Evolutionary conservation across 176 grass and related monocot genomes (phyloP), one percentile per base, ranked within the genome.

Genomic region (Oryza brachyantha): DNA sequence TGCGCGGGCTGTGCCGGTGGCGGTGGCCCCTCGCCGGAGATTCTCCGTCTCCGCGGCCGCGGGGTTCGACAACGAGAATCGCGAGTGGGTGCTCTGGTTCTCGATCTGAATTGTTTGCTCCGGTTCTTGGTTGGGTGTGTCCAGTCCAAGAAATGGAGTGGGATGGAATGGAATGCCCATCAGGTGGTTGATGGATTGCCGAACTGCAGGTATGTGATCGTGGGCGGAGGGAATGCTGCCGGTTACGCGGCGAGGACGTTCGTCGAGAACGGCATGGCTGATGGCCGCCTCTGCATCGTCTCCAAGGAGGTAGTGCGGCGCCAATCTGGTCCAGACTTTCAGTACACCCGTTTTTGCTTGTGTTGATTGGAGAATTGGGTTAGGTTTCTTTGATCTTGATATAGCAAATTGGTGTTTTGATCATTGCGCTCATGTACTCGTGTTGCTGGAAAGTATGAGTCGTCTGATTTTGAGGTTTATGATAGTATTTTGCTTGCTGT

Each of bases 201-300:
- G 35, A 11, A 5, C 24, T 81, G 55, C 87, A 97, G 94, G 63
- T 97, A 90, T 81, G 91, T 97, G 71, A 97, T 97, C 37, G 94
- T 97, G 48, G 94, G 91, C 8, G 94, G 94, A 64, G 94, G 94
- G 38, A 97, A 97, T 64, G 86, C 94, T 0, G 94, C 94, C 3
- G 91, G 94, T 12, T 97, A 97, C 27, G 94, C 94, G 3, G 94
- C 89, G 29, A 79, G 89, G 81, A 92, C 91, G 38, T 94, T 97
- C 68, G 94, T 97, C 7, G 89, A 97, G 35, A 89, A 97, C 10
- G 91, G 91, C 73, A 92, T 94, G 91, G 91, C 94, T 12, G 91
- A 92, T 58, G 94, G 89, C 24, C 78, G 89, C 29, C 89, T 97
- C 22, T 97, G 94, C 68, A 97, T 97, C 27, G 85, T 97, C 70